These are phyloP conservation scores for Actinidia arguta DNA, from an alignment of 179 eudicot species.

Conservation along the genomic window DNA sequence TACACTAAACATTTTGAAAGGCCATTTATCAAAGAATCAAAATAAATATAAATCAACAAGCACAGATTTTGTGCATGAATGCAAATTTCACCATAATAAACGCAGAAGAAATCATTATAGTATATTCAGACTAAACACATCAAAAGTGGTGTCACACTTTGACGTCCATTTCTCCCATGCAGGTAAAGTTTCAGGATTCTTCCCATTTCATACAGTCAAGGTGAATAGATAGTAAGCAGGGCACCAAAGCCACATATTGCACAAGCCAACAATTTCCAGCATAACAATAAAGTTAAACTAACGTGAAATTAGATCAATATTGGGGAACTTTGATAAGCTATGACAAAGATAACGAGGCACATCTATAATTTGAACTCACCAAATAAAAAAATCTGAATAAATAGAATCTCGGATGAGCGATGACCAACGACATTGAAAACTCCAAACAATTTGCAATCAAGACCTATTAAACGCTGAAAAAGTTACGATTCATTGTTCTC, in stretches of 20 bases:
- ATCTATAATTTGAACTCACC: too few relatives aligned
- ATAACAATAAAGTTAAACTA: neutral
- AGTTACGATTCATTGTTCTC: too few relatives aligned
- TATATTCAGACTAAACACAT: neutral
- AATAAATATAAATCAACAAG: neutral
- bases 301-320: neutral
- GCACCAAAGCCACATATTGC: constrained; percentile 9
- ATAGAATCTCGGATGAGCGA: too few relatives aligned
- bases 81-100: constrained; percentile 2
- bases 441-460: too few relatives aligned
- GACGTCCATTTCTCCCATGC: neutral
- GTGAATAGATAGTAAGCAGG: neutral
- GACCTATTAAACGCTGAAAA: too few relatives aligned
- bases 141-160: neutral
- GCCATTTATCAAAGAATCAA: neutral
- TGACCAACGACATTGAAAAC: too few relatives aligned
- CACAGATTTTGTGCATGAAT: neutral
- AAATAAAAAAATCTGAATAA: too few relatives aligned
- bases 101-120: neutral
- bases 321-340: too few relatives aligned
- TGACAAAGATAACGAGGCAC: too few relatives aligned
- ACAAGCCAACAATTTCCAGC: neutral
- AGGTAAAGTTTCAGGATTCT: neutral
- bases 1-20: constrained; percentile 17
- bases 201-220: neutral